phyloP scores from a whole-genome alignment of 768 basidiomycete species.

The Megacollybia marginata region DNA sequence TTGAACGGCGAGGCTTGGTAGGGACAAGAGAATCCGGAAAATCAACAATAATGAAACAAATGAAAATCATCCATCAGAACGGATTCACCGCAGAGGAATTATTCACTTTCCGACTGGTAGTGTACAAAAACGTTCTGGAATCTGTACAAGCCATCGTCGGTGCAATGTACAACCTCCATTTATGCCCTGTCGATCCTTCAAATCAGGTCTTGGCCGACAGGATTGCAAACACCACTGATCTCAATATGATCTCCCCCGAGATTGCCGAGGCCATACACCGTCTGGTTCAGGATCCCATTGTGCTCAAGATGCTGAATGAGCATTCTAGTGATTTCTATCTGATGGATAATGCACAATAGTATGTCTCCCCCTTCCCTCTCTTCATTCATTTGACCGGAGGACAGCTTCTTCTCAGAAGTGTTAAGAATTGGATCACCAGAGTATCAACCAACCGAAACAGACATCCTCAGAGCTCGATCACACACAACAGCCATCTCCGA shows the following conservation, averaged over 20 bases:
- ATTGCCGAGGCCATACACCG: slow-evolving; percentile 43
- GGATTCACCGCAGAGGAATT: slow-evolving; percentile 80
- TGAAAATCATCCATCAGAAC: slow-evolving; percentile 96
- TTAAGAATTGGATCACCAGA: slow-evolving; percentile 69
- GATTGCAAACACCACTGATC: slow-evolving; percentile 24
- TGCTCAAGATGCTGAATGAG: slow-evolving; percentile 39
- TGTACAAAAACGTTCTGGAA: slow-evolving; percentile 85
- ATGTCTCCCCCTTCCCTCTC: too few relatives aligned
- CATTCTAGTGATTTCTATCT: slow-evolving; percentile 77
- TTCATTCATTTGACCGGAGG: too few relatives aligned
- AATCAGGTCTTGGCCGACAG: slow-evolving; percentile 2
- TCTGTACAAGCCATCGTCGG: slow-evolving; percentile 79
- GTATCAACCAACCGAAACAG: slow-evolving; percentile 85
- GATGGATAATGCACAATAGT: slow-evolving; percentile 85
- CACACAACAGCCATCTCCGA: slow-evolving; percentile 93
- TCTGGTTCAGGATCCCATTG: slow-evolving; percentile 45
- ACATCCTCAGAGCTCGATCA: slow-evolving; percentile 78
- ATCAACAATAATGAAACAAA: slow-evolving; percentile 94
- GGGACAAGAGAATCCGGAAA: slow-evolving; percentile 95
- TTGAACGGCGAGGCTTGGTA: slow-evolving; percentile 19
- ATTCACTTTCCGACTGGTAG: slow-evolving; percentile 63
- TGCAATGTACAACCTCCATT: slow-evolving; percentile 78
- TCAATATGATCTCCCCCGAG: slow-evolving; percentile 31
- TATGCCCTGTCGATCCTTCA: slow-evolving; percentile 35
- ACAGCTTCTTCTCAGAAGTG: slow-evolving; percentile 71